These are phyloP conservation scores for Starmerella stigmatis DNA, from an alignment of 805 yeast species.

Conservation along the genomic window DNA sequence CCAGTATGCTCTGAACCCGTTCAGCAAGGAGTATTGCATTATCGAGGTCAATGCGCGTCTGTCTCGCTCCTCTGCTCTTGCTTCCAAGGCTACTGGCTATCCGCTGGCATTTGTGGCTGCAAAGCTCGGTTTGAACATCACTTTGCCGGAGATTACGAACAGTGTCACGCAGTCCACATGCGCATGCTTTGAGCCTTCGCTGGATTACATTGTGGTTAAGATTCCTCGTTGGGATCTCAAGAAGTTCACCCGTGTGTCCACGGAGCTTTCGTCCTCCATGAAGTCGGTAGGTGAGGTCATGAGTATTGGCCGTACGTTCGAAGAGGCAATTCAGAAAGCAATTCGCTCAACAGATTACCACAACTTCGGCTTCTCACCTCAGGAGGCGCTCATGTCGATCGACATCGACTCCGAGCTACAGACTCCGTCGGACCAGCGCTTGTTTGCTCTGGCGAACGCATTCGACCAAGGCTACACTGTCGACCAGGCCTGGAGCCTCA, in stretches of 20 bases:
- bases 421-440: conserved; percentile 94
- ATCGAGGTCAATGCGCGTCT: conserved; percentile 97
- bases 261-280: conserved; percentile 83
- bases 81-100: conserved; percentile 97
- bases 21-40: conserved; percentile 87
- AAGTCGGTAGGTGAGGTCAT: conserved; percentile 98
- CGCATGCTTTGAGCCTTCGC: conserved; percentile 94
- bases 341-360: conserved; percentile 93
- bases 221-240: conserved; percentile 98
- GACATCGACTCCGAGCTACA: conserved; percentile 88
- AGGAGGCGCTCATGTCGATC: conserved; percentile 66
- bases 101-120: conserved; percentile 98
- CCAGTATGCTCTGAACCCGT: conserved; percentile 91
- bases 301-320: conserved; percentile 95
- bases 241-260: conserved; percentile 87
- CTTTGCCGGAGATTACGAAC: conserved; percentile 82
- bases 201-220: conserved; percentile 93
- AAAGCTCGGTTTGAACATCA: conserved; percentile 84
- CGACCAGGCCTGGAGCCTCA: conserved; percentile 80
- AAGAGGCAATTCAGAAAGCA: conserved; percentile 96
- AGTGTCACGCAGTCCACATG: conserved; percentile 89
- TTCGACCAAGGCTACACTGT: conserved; percentile 79
- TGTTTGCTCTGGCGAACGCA: conserved; percentile 94
- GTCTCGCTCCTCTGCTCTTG: conserved; percentile 96
- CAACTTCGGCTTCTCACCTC: conserved; percentile 76